These are phyloP conservation scores for Neoscytalidium dimidiatum DNA, from an alignment of 2,329 filamentous ascomycete genomes.

Conservation along the genomic window DNA sequence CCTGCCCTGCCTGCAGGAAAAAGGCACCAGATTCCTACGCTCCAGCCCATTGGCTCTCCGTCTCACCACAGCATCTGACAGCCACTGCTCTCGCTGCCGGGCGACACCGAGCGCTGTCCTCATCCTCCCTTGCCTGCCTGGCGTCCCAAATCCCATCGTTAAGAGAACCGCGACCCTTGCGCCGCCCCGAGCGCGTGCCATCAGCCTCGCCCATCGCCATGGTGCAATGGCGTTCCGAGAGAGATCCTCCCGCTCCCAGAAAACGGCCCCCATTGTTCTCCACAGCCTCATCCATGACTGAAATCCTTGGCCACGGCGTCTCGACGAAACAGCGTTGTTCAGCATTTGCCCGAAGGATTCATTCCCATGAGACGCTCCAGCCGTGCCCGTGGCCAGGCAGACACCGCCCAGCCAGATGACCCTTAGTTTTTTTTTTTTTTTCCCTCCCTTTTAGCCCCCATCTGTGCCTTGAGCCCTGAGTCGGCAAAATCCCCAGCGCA, in stretches of 20 bases:
- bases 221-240: background rate
- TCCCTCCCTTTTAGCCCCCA: background rate
- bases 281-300: background rate
- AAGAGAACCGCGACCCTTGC: background rate
- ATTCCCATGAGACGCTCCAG: background rate
- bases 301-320: background rate
- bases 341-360: background rate
- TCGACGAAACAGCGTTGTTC: background rate
- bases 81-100: background rate
- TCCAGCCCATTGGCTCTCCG: background rate
- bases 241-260: background rate
- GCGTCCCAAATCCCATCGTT: background rate
- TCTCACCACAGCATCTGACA: background rate
- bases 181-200: background rate
- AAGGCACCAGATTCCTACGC: background rate
- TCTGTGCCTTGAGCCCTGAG: too few relatives aligned
- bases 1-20: background rate
- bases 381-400: background rate
- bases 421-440: too few relatives aligned
- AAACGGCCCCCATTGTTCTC: slow-evolving; percentile 1
- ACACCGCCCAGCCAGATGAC: background rate
- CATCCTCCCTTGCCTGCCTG: background rate
- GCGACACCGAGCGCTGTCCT: too few relatives aligned
- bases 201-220: background rate
- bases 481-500: background rate